Evolutionary conservation across 768 basidiomycete genomes (phyloP).

Genomic region (Chlorophyllum brunneum): DNA sequence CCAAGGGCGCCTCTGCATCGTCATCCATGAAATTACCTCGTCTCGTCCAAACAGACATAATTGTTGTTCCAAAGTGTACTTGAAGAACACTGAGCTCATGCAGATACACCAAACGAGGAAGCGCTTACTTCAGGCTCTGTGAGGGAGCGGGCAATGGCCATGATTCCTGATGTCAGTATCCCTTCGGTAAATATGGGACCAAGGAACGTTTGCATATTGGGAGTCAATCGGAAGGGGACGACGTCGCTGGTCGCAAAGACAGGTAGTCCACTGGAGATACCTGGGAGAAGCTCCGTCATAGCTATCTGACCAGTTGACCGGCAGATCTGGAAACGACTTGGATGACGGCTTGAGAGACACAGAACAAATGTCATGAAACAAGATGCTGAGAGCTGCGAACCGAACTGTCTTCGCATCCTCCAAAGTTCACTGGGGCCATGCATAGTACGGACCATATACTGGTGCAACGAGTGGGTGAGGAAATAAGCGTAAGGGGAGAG

Average conservation of each 20-base stretch:
- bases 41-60: conserved; percentile 90
- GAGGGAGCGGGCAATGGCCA: conserved; percentile 87
- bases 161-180: conserved; percentile 77
- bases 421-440: conserved; percentile 79
- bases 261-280: conserved; percentile 41
- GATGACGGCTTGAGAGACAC: conserved; percentile 78
- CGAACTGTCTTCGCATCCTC: conserved; percentile 97
- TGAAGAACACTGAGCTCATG: conserved; percentile 3
- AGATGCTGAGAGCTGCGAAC: conserved; percentile 79
- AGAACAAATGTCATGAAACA: conserved; percentile 93
- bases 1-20: conserved; percentile 52
- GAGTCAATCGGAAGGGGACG: conserved; percentile 96
- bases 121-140: conserved; percentile 82
- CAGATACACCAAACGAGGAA: not conserved
- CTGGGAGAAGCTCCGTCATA: conserved; percentile 91
- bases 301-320: conserved; percentile 86
- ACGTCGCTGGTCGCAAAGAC: conserved; percentile 78
- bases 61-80: conserved; percentile 93
- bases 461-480: not conserved
- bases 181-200: conserved; percentile 90
- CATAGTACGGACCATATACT: conserved; percentile 95
- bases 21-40: conserved; percentile 80
- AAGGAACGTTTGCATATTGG: conserved; percentile 92
- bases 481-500: conserved; percentile 3
- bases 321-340: conserved; percentile 83